Evolutionary conservation across 768 basidiomycete genomes (phyloP).

Genomic region (Leccinum broughii): DNA sequence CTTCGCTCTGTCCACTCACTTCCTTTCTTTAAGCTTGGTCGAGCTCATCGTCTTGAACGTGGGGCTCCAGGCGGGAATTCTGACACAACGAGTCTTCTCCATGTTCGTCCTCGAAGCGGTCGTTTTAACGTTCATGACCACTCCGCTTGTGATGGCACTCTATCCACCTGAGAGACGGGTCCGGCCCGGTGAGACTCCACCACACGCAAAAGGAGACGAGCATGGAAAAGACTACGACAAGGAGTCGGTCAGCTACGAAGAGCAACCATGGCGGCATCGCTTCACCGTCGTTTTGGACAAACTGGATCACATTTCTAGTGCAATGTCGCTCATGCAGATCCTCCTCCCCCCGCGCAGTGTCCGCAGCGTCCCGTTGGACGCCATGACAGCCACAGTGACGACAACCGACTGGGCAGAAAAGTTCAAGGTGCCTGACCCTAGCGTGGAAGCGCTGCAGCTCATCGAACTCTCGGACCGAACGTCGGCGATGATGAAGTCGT

Average conservation of each 20-base stretch:
- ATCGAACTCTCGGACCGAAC: constrained; percentile 78
- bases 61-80: constrained; percentile 77
- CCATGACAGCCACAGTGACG: constrained; percentile 18
- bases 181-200: constrained; percentile 36
- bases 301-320: constrained; percentile 83
- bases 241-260: constrained; percentile 12
- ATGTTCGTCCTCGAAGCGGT: constrained; percentile 94
- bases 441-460: constrained; percentile 77
- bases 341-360: constrained; percentile 47
- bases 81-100: constrained; percentile 77
- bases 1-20: constrained; percentile 3
- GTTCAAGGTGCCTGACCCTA: constrained; percentile 33
- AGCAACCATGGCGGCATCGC: constrained; percentile 45
- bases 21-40: constrained; percentile 56
- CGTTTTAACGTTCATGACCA: constrained; percentile 83
- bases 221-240: constrained; percentile 16
- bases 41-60: constrained; percentile 97
- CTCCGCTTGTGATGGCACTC: constrained; percentile 64
- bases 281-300: constrained; percentile 90
- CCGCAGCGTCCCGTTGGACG: not conserved
- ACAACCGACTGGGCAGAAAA: constrained; percentile 2
- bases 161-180: constrained; percentile 66
- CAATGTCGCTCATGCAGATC: constrained; percentile 89
- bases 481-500: constrained; percentile 63
- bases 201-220: constrained; percentile 35